Evolutionary conservation across 306 rosid species (phyloP).

Genomic region (Rosa chinensis): DNA sequence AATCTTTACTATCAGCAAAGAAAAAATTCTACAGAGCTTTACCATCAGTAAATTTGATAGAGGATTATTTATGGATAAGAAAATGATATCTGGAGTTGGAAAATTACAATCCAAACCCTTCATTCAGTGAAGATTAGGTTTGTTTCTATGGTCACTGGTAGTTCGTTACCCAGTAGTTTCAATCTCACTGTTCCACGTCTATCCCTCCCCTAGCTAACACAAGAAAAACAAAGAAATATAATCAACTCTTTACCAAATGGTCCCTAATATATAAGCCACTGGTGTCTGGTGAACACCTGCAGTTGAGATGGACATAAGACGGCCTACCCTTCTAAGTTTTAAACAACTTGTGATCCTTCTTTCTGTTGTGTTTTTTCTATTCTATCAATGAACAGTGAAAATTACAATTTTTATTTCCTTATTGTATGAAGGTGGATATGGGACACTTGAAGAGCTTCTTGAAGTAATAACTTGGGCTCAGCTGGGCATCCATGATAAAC

Average conservation of each 20-base stretch:
- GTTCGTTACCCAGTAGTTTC: too few relatives aligned
- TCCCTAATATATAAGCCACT: not conserved
- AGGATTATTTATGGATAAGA: too few relatives aligned
- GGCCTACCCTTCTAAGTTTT: not conserved
- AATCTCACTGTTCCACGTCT: too few relatives aligned
- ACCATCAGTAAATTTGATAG: too few relatives aligned
- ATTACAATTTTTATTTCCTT: not conserved
- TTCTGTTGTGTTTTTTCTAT: not conserved
- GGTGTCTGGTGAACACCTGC: not conserved
- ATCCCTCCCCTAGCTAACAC: too few relatives aligned
- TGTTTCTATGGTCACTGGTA: constrained; percentile 12
- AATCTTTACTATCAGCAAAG: too few relatives aligned
- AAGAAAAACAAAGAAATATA: too few relatives aligned
- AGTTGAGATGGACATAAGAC: not conserved
- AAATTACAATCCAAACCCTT: too few relatives aligned
- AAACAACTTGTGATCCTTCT: not conserved
- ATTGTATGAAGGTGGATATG: constrained; percentile 75
- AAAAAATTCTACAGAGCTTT: too few relatives aligned
- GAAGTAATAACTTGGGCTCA: constrained; percentile 99
- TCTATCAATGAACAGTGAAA: not conserved
- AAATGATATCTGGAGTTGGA: too few relatives aligned
- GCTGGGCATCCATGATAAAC: constrained; percentile 96
- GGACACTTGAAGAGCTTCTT: constrained; percentile 97
- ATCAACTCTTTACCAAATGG: not conserved
- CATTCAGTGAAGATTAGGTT: not conserved